Evolutionary conservation across 495 filamentous ascomycete species (phyloP).

Genomic region (Aspergillus leporis): DNA sequence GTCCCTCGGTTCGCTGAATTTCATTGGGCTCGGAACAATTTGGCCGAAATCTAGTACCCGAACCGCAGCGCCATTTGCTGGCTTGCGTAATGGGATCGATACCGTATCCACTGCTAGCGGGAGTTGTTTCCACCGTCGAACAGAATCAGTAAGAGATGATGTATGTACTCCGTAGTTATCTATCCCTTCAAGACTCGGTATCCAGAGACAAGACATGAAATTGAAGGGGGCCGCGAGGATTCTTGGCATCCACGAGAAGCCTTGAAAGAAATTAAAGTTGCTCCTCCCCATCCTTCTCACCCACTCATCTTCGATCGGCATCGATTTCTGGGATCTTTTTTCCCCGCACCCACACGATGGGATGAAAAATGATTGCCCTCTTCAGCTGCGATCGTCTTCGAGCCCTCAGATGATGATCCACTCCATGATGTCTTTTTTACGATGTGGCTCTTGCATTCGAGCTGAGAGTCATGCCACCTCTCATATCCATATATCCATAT

Average conservation of each 20-base stretch:
- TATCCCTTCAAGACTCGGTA: neutral
- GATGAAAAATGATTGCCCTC: constrained; percentile 3
- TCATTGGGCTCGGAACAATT: constrained; percentile 4
- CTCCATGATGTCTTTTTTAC: constrained; percentile 1
- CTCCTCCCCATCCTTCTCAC: constrained; percentile 18
- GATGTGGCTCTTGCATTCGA: neutral
- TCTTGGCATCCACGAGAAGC: constrained; percentile 26
- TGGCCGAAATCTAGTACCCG: constrained; percentile 8
- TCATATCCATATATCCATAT: constrained; percentile 5
- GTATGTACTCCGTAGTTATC: too few species aligned
- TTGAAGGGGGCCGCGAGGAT: constrained; percentile 17
- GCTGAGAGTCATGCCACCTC: constrained; percentile 1
- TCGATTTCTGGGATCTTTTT: constrained; percentile 26
- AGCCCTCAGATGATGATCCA: constrained; percentile 7
- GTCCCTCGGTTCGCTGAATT: neutral
- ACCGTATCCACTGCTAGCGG: constrained; percentile 1
- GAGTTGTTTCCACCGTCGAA: constrained; percentile 5
- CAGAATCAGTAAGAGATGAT: constrained; percentile 7
- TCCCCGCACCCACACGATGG: constrained; percentile 24
- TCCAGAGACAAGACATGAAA: constrained; percentile 7
- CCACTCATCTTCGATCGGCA: constrained; percentile 22
- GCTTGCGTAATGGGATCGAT: constrained; percentile 18
- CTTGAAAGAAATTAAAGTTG: constrained; percentile 28
- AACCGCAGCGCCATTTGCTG: neutral
- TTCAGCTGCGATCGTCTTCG: constrained; percentile 5